A percentile compares a stretch with the other conserved stretches of the same genome.
Evolutionary conservation across 2,329 filamentous ascomycete species (phyloP).

Genomic region (Penicillium expansum): DNA sequence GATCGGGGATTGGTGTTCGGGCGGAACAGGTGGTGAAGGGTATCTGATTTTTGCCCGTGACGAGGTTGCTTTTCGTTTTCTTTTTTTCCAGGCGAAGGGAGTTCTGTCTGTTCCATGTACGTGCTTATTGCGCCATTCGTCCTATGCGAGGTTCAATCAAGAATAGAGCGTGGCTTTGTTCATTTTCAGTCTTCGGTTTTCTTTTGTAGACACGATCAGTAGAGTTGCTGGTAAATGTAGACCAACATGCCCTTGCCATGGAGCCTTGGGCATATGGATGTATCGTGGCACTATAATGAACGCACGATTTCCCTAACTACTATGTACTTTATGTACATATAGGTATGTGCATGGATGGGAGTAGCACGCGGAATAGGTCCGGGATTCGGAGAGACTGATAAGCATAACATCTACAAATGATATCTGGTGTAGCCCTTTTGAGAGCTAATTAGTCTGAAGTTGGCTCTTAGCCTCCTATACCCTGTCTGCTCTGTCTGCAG

Average conservation of each 20-base stretch:
- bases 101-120: slow-evolving; percentile 34
- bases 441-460: not conserved
- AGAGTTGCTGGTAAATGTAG: not conserved
- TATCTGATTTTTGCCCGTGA: slow-evolving; percentile 18
- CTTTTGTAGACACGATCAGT: not conserved
- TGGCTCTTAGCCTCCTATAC: not conserved
- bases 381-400: not conserved
- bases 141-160: slow-evolving; percentile 16
- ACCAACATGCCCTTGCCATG: not conserved
- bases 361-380: not conserved
- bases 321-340: not conserved
- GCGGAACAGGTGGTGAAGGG: slow-evolving; percentile 29
- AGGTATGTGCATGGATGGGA: not conserved
- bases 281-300: not conserved
- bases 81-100: slow-evolving; percentile 26
- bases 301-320: not conserved
- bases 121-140: slow-evolving; percentile 22
- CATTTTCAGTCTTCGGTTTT: slow-evolving; percentile 1
- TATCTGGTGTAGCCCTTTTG: not conserved
- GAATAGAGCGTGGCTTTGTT: slow-evolving; percentile 25
- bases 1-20: slow-evolving; percentile 27
- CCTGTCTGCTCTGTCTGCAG: not conserved
- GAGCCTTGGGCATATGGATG: not conserved
- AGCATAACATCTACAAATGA: not conserved
- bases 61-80: slow-evolving; percentile 24